These are phyloP conservation scores for Diaporthe citriasiana DNA, from an alignment of 2,329 filamentous ascomycete species.

Conservation along the genomic window DNA sequence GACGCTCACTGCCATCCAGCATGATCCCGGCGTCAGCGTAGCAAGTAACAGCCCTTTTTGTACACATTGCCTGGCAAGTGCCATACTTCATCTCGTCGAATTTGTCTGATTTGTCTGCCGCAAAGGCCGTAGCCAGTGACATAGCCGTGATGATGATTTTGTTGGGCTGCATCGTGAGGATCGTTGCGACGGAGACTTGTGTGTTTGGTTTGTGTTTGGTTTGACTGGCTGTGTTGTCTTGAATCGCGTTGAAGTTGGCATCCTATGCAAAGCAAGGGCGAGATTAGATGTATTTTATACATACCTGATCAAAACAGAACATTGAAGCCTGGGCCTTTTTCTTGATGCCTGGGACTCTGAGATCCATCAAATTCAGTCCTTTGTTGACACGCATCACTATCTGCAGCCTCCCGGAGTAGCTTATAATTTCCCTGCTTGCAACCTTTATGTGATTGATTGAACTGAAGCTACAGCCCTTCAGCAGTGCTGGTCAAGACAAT, in stretches of 20 bases:
- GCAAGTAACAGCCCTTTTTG: background rate
- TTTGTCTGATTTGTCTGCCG: background rate
- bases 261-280: background rate
- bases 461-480: background rate
- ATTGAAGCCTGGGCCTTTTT: background rate
- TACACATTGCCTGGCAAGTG: conserved; percentile 11
- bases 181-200: background rate
- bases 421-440: background rate
- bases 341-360: background rate
- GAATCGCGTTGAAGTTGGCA: background rate
- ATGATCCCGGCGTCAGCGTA: conserved; percentile 1
- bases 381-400: too few relatives aligned
- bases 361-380: background rate
- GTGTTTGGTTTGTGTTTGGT: background rate
- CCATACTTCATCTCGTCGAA: background rate
- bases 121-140: background rate
- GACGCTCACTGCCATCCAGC: background rate
- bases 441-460: background rate
- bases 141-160: background rate
- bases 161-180: background rate
- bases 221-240: background rate
- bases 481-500: background rate
- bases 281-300: background rate
- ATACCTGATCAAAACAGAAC: background rate
- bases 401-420: too few relatives aligned